Conservation (phyloP, 2,329 filamentous ascomycete species). For the Fusarium sp. region DNA sequence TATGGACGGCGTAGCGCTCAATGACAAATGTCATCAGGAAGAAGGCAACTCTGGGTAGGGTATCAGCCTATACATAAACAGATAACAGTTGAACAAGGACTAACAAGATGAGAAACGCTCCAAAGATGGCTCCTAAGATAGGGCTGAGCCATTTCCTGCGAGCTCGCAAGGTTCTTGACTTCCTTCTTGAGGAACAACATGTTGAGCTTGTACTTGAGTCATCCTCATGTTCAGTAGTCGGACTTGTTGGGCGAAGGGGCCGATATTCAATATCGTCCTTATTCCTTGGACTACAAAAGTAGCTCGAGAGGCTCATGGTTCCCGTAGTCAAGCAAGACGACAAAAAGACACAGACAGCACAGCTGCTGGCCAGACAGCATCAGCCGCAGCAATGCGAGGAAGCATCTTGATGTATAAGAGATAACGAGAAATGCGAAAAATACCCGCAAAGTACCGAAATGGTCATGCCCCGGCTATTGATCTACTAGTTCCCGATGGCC, state of each 20-base stretch:
- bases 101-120: slow-evolving; percentile 25
- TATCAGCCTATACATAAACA: slow-evolving; percentile 10
- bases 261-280: slow-evolving; percentile 35
- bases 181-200: background rate
- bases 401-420: slow-evolving; percentile 9
- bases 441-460: slow-evolving; percentile 25
- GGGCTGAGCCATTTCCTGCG: slow-evolving; percentile 11
- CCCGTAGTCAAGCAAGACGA: background rate
- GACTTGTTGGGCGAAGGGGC: slow-evolving; percentile 12
- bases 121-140: slow-evolving; percentile 6
- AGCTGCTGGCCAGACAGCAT: background rate
- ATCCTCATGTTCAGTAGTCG: background rate
- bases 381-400: background rate
- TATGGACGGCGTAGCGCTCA: slow-evolving; percentile 32
- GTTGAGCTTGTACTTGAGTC: background rate
- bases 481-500: slow-evolving; percentile 20
- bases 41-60: slow-evolving; percentile 17
- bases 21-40: slow-evolving; percentile 25
- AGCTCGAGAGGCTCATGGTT: slow-evolving; percentile 20
- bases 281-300: slow-evolving; percentile 25
- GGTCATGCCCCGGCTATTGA: slow-evolving; percentile 30
- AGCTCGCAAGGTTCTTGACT: background rate
- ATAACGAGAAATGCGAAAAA: slow-evolving; percentile 6
- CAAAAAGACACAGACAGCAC: background rate
- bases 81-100: background rate